Evolutionary conservation across 2,329 filamentous ascomycete genomes (phyloP).

Genomic region (Xylaria hypoxylon): DNA sequence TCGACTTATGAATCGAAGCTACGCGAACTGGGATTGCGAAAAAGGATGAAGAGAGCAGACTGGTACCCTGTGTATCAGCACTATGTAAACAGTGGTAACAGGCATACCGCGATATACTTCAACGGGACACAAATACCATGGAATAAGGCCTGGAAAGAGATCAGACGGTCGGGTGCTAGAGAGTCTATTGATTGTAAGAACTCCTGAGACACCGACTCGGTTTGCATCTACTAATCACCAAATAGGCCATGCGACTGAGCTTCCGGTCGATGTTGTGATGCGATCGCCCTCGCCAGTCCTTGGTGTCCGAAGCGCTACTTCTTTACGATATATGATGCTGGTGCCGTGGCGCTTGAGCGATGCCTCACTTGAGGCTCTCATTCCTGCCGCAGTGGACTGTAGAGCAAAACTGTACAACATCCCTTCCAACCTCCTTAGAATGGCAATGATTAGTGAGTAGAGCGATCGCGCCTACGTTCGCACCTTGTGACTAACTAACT

Average conservation of each 20-base stretch:
- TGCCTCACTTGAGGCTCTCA: background rate
- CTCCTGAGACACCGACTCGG: no score
- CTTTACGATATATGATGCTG: background rate
- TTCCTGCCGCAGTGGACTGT: background rate
- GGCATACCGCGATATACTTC: slow-evolving; percentile 15
- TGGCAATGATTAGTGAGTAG: slow-evolving; percentile 11
- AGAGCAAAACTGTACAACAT: slow-evolving; percentile 15
- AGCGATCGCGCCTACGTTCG: no score
- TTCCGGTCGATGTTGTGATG: slow-evolving; percentile 22
- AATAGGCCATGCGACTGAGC: background rate
- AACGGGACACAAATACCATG: slow-evolving; percentile 10
- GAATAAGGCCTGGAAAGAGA: slow-evolving; percentile 25
- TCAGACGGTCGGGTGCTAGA: slow-evolving; percentile 20
- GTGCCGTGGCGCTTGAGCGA: slow-evolving; percentile 18
- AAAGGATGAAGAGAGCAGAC: slow-evolving; percentile 15
- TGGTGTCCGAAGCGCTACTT: background rate
- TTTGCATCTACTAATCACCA: background rate
- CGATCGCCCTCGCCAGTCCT: slow-evolving; percentile 15
- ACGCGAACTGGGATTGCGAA: slow-evolving; percentile 19
- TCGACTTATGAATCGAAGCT: slow-evolving; percentile 23
- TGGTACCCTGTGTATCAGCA: slow-evolving; percentile 12
- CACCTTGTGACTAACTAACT: background rate
- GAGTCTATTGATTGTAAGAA: slow-evolving; percentile 14
- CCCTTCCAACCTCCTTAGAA: slow-evolving; percentile 22
- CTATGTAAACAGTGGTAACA: slow-evolving; percentile 5